phyloP scores from a whole-genome alignment of 148 eudicot species.

The Bassia scoparia region DNA sequence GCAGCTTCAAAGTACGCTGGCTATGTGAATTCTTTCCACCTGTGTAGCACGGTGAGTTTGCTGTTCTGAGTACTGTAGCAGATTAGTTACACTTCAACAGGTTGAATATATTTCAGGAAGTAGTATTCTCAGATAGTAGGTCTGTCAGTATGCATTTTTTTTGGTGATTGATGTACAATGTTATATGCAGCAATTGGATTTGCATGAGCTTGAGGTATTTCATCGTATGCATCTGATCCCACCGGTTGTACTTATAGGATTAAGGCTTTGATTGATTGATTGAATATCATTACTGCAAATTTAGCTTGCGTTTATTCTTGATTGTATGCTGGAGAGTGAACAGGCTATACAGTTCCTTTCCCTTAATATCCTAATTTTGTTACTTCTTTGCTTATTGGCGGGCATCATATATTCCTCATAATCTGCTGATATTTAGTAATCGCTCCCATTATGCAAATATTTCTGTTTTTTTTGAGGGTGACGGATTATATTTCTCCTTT shows the following conservation, averaged over 20 bases:
- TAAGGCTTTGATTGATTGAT: too few relatives aligned
- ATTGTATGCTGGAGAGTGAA: background rate
- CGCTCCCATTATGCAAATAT: background rate
- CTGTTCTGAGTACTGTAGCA: background rate
- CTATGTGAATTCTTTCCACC: constrained; percentile 75
- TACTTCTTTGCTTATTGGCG: background rate
- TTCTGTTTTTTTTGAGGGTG: background rate
- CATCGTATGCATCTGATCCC: too few relatives aligned
- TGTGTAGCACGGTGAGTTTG: constrained; percentile 83
- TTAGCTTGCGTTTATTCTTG: background rate
- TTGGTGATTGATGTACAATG: background rate
- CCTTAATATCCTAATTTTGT: background rate
- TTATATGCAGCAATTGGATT: background rate
- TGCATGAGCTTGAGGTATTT: too few relatives aligned
- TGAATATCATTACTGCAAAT: too few relatives aligned
- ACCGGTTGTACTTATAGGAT: too few relatives aligned
- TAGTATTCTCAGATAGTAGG: background rate
- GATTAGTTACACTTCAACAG: background rate
- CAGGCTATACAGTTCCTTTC: background rate
- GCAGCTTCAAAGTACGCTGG: constrained; percentile 97
- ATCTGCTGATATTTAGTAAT: background rate
- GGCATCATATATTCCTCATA: background rate
- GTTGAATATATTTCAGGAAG: background rate
- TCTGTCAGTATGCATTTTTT: background rate
- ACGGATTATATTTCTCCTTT: constrained; percentile 13